These are phyloP conservation scores for Nephelium lappaceum DNA, from an alignment of 345 rosid species.

Conservation along the genomic window DNA sequence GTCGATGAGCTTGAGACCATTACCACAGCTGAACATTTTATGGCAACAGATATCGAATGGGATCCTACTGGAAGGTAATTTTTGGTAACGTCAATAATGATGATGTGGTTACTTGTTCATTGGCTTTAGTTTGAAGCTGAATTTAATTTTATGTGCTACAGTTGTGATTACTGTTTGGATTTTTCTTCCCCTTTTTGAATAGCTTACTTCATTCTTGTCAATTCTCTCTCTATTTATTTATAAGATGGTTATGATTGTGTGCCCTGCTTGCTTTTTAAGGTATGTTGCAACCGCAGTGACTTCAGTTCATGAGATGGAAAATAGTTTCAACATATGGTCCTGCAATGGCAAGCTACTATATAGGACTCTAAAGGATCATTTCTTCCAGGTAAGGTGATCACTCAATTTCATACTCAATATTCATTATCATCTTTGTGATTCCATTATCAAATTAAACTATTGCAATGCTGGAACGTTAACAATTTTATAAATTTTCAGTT, in stretches of 20 bases:
- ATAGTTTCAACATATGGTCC: conserved; percentile 94
- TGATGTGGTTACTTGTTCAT: not conserved
- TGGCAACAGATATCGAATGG: conserved; percentile 97
- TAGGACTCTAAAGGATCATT: conserved; percentile 82
- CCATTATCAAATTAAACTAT: not conserved
- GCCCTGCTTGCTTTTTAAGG: conserved; percentile 32
- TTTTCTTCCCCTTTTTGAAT: not conserved
- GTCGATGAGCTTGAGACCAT: conserved; percentile 95
- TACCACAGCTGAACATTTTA: conserved; percentile 92
- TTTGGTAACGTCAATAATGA: not conserved
- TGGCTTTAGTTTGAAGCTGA: not conserved
- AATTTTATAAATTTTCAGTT: not conserved
- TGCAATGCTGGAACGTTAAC: not conserved
- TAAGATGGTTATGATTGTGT: conserved; percentile 10
- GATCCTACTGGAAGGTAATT: conserved; percentile 96
- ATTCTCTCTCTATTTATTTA: not conserved
- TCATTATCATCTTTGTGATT: not conserved
- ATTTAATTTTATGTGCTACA: not conserved
- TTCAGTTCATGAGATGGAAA: conserved; percentile 97
- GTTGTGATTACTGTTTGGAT: not conserved
- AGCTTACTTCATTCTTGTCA: not conserved
- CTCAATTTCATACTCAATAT: not conserved
- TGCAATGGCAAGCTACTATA: conserved; percentile 85
- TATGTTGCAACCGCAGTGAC: conserved; percentile 89
- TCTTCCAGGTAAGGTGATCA: conserved; percentile 72